Evolutionary conservation across 108 stramenopile genomes (phyloP).

Genomic region (Nitzschia palea): DNA sequence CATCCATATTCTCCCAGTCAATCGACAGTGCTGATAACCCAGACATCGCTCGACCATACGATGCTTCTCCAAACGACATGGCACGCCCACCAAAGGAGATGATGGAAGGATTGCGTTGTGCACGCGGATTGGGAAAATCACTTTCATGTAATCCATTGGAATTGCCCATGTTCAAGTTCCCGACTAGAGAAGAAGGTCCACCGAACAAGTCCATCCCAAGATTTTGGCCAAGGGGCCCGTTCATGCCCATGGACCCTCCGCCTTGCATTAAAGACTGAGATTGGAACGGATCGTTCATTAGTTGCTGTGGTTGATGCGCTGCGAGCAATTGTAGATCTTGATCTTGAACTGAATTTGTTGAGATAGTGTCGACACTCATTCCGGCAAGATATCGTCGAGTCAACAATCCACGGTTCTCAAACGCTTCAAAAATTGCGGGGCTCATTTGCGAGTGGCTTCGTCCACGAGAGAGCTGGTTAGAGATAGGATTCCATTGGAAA

Average conservation of each 20-base stretch:
- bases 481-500: neutral
- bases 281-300: constrained; percentile 25
- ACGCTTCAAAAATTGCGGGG: constrained; percentile 65
- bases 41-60: constrained; percentile 89
- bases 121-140: constrained; percentile 9
- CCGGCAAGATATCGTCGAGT: constrained; percentile 47
- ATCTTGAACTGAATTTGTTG: neutral
- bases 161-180: constrained; percentile 18
- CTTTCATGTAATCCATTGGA: constrained; percentile 1
- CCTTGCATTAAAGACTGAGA: constrained; percentile 29
- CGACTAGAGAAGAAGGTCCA: constrained; percentile 11
- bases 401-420: constrained; percentile 52
- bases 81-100: constrained; percentile 37
- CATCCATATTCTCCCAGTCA: constrained; percentile 92
- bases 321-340: constrained; percentile 7
- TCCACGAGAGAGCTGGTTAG: no score
- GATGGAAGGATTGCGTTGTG: constrained; percentile 28
- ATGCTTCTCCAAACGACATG: constrained; percentile 53
- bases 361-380: neutral
- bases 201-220: constrained; percentile 36
- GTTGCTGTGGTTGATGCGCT: constrained; percentile 18
- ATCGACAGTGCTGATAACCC: constrained; percentile 84
- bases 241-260: constrained; percentile 5
- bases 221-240: constrained; percentile 11
- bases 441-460: constrained; percentile 83